Evolutionary conservation across 2,329 filamentous ascomycete species (phyloP).

Genomic region (Coniella lustricola): DNA sequence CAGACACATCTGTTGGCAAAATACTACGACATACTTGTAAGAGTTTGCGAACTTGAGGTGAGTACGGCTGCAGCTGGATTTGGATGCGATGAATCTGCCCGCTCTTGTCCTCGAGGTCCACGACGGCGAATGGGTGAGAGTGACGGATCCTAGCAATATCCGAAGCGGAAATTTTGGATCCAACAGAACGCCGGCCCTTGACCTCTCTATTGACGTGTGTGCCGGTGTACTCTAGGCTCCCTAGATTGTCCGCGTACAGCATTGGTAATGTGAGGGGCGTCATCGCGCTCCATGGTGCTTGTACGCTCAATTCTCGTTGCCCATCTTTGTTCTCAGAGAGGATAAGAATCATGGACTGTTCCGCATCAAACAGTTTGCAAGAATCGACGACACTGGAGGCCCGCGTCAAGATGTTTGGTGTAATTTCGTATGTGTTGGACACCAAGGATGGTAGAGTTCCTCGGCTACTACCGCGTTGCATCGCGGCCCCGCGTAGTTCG

Average conservation of each 20-base stretch:
- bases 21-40: slow-evolving; percentile 58
- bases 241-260: slow-evolving; percentile 52
- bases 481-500: slow-evolving; percentile 33
- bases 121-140: slow-evolving; percentile 49
- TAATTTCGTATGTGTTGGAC: slow-evolving; percentile 35
- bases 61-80: slow-evolving; percentile 59
- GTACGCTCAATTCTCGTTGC: slow-evolving; percentile 60
- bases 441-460: slow-evolving; percentile 21
- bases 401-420: slow-evolving; percentile 45
- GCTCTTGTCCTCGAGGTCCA: slow-evolving; percentile 60
- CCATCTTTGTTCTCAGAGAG: slow-evolving; percentile 60
- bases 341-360: slow-evolving; percentile 61
- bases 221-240: slow-evolving; percentile 50
- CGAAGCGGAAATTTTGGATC: slow-evolving; percentile 39
- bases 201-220: slow-evolving; percentile 47
- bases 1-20: slow-evolving; percentile 50
- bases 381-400: slow-evolving; percentile 66
- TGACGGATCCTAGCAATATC: slow-evolving; percentile 51
- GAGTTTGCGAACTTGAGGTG: slow-evolving; percentile 53
- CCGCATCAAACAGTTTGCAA: slow-evolving; percentile 62
- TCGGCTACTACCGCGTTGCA: slow-evolving; percentile 22
- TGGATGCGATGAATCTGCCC: slow-evolving; percentile 58
- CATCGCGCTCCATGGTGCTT: slow-evolving; percentile 68
- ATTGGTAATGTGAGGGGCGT: slow-evolving; percentile 59
- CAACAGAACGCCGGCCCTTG: slow-evolving; percentile 35